Conservation (phyloP, 2,329 filamentous ascomycete species). For the Nannizziopsis barbatae region DNA sequence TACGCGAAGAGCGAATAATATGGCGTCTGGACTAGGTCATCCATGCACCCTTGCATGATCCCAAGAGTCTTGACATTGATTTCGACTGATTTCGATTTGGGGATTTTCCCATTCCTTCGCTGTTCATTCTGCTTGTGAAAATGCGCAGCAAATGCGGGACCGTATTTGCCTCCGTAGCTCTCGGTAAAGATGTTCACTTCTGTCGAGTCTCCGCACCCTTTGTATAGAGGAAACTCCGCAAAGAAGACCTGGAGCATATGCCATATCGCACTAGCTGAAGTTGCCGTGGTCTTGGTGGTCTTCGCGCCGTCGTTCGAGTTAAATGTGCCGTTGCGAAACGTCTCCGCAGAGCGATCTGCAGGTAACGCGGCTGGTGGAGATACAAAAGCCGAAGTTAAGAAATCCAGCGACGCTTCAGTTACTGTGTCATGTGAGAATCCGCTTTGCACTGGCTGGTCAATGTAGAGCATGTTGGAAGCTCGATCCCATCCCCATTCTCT, state of each 20-base stretch:
- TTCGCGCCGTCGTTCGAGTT: constrained; percentile 35
- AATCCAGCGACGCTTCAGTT: constrained; percentile 14
- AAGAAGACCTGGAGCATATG: constrained; percentile 52
- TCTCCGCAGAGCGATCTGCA: constrained; percentile 32
- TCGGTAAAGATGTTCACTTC: constrained; percentile 39
- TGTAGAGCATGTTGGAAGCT: constrained; percentile 55
- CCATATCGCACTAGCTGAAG: constrained; percentile 46
- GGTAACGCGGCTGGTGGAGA: constrained; percentile 21
- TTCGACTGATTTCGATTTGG: constrained; percentile 19
- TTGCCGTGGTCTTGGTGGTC: constrained; percentile 42
- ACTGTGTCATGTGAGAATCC: constrained; percentile 27
- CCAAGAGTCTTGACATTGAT: constrained; percentile 45
- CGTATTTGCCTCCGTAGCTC: constrained; percentile 38
- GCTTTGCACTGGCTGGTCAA: constrained; percentile 54
- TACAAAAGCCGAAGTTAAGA: constrained; percentile 11
- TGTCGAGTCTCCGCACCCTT: constrained; percentile 32
- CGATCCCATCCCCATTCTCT: constrained; percentile 49
- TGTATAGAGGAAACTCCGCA: constrained; percentile 51
- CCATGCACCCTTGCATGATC: constrained; percentile 51
- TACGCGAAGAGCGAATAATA: constrained; percentile 43
- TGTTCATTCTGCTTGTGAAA: constrained; percentile 33
- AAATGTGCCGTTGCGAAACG: constrained; percentile 44
- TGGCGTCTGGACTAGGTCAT: constrained; percentile 44
- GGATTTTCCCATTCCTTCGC: not conserved
- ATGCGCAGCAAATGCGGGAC: constrained; percentile 30